Conservation (phyloP, 2,329 filamentous ascomycete species). For the Leptographium galeiforme region DNA sequence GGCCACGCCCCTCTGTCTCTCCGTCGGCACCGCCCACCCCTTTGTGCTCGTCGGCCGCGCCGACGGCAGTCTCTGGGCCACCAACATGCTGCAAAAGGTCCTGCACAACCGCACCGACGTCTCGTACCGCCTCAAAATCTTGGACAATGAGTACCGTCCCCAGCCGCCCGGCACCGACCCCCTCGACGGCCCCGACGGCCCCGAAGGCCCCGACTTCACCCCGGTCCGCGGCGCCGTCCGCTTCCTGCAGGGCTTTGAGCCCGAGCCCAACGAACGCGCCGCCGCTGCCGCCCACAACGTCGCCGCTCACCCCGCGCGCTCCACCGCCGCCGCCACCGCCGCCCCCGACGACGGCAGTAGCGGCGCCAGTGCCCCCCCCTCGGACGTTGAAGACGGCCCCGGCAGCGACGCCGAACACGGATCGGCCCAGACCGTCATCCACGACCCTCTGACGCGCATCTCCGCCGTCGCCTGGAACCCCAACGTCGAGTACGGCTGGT, state of each 20-base stretch:
- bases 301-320: no score
- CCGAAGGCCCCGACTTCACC: not conserved
- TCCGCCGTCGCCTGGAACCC: constrained; percentile 56
- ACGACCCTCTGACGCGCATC: constrained; percentile 50
- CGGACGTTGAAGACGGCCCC: constrained; percentile 12
- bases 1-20: constrained; percentile 33
- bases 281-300: no score
- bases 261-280: constrained; percentile 31
- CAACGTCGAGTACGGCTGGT: constrained; percentile 49
- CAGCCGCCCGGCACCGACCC: constrained; percentile 6
- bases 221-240: constrained; percentile 26
- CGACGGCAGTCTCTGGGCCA: constrained; percentile 27
- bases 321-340: constrained; percentile 13
- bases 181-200: not conserved
- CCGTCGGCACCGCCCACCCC: constrained; percentile 36
- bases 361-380: constrained; percentile 14
- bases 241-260: constrained; percentile 37
- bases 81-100: constrained; percentile 30
- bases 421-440: constrained; percentile 28
- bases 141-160: constrained; percentile 40
- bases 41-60: constrained; percentile 34
- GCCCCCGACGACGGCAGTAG: constrained; percentile 9
- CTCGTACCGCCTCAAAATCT: constrained; percentile 28
- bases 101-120: constrained; percentile 26
- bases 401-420: constrained; percentile 12